Percentiles rank a stretch among this genome's conserved stretches.
Conservation (phyloP, 208 protist genomes). For the Leishmania tropica region DNA sequence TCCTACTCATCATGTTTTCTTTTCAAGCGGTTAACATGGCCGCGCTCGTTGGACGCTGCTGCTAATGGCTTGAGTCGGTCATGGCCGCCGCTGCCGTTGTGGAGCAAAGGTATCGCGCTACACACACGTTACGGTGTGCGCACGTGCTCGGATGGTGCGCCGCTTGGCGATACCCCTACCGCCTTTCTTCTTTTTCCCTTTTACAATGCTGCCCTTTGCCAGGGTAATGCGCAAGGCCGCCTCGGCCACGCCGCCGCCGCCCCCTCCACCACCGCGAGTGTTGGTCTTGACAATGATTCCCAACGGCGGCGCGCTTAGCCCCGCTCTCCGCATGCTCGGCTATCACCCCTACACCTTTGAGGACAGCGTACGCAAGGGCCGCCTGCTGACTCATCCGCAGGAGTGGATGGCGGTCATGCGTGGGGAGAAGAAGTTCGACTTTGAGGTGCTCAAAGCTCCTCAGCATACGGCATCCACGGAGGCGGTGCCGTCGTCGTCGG, state of each 20-base stretch:
- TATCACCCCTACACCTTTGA: conserved; percentile 82
- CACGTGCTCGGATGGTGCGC: not conserved
- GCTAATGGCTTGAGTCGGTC: not conserved
- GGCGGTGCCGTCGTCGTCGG: not conserved
- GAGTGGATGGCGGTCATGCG: conserved; percentile 80
- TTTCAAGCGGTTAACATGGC: not conserved
- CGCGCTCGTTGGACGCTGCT: not conserved
- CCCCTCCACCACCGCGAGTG: conserved; percentile 26
- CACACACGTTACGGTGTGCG: not conserved
- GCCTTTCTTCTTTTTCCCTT: not conserved
- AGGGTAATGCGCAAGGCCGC: not conserved
- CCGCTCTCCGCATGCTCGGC: conserved; percentile 62
- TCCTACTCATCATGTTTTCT: not conserved
- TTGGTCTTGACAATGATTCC: conserved; percentile 83
- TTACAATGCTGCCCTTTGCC: conserved; percentile 14
- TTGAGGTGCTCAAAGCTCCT: conserved; percentile 34
- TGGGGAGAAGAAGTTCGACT: conserved; percentile 69
- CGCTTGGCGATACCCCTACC: not conserved
- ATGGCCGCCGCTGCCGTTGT: not conserved
- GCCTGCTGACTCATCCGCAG: conserved; percentile 70
- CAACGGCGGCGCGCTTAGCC: conserved; percentile 69
- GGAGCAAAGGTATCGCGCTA: not conserved
- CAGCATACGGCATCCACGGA: not conserved
- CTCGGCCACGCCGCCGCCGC: not conserved
- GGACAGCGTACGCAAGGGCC: conserved; percentile 62